Evolutionary conservation across 768 basidiomycete genomes (phyloP), one percentile per base, ranked within the genome.

Genomic region (Lactifluus rugatus): DNA sequence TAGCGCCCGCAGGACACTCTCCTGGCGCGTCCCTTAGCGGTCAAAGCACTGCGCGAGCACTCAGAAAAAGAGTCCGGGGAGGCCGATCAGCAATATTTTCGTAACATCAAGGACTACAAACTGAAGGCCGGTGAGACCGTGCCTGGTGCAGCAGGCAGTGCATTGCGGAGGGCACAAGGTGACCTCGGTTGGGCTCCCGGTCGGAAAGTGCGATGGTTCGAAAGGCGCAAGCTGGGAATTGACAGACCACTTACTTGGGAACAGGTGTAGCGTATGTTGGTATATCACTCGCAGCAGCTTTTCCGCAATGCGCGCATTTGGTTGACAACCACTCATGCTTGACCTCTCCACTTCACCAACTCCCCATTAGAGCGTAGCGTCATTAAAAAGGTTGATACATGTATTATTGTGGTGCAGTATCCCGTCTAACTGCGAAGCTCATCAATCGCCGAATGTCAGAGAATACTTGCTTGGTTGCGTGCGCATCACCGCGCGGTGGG

Each of bases 361-460:
- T 45, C 34, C 44, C 36, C 31, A 44, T n/a, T 36, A 13, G 21
- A 11, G 21, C 14, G 23, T 14, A 49, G 25, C 6, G 5, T 44
- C 23, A 6, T 39, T 39, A 23, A 46, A 28, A 37, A 21, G 7
- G 56, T 31, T 21, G 26, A 51, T 50, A 44, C 16, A 34, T 26
- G 51, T 57, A 25, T 51, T 62, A 57, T 44, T 56, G 54, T n/a
- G 54, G 52, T 17, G 63, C 48, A 26, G 83, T 74, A 62, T 92
- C 91, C 63, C 89, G 80, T 67, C 92, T 75, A 60, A 92, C 73
- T 0, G 90, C 92, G 70, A 96, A 95, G 64, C 83, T 91, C 46
- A 96, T 90, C 67, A 96, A 86, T 17, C 93, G 77, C 64, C 86
- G 76, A 65, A 95, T 84, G 66, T 93, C 93, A 2, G 89, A 89